Conservation (phyloP, 352 stramenopile genomes). For the Phytophthora europaea region DNA sequence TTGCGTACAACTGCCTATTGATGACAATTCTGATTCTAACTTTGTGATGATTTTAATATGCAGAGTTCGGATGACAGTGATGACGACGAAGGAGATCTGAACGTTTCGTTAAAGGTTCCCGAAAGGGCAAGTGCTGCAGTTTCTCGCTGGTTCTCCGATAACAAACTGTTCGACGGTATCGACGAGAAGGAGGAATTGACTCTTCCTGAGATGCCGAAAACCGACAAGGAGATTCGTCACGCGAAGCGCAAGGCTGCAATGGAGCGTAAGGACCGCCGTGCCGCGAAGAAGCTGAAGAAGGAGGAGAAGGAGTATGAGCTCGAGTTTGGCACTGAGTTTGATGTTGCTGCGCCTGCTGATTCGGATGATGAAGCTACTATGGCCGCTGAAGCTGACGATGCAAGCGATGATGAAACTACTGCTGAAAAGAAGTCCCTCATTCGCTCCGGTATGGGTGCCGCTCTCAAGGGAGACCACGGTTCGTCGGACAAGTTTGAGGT, state of each 20-base stretch:
- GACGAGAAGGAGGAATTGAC: constrained; percentile 59
- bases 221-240: constrained; percentile 98
- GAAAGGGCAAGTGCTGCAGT: constrained; percentile 83
- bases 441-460: constrained; percentile 85
- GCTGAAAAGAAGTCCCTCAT: constrained; percentile 87
- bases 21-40: neutral
- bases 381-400: constrained; percentile 45
- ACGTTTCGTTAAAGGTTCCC: constrained; percentile 79
- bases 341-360: constrained; percentile 53
- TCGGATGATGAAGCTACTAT: constrained; percentile 60
- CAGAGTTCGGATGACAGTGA: constrained; percentile 89
- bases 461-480: constrained; percentile 44
- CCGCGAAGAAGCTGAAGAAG: constrained; percentile 81
- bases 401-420: constrained; percentile 65
- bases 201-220: constrained; percentile 95
- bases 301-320: constrained; percentile 89
- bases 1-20: neutral
- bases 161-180: constrained; percentile 85
- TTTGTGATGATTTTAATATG: constrained; percentile 21
- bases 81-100: constrained; percentile 69
- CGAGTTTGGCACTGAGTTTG: constrained; percentile 81
- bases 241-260: constrained; percentile 97
- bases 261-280: constrained; percentile 91
- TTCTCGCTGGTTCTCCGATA: constrained; percentile 87
- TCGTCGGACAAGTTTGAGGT: constrained; percentile 53